Base-by-base conservation (phyloP, 805 yeast genomes). In the Sugiyamaella qingdaonensis region DNA sequence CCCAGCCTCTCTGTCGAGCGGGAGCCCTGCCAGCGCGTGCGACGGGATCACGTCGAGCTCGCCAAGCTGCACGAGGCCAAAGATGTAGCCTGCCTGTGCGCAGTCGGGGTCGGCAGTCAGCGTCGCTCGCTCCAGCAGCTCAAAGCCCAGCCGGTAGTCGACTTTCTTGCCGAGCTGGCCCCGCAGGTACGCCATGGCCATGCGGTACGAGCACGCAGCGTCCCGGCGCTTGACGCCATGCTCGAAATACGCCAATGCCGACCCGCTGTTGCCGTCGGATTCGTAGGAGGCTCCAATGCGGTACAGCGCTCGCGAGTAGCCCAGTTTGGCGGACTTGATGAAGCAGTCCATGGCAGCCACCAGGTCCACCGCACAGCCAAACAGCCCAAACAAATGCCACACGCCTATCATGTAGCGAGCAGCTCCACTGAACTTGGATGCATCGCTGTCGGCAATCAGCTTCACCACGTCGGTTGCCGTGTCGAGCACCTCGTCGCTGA, bases 141-240 rank as follows among this genome's bases (percentile, higher is more conserved):
- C 53, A 39, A 48, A 54, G 1, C 69, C 74, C 24, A 46, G 37
- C 7, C 46, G 49, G 4, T 37, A 34, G 53, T 72, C 66, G 18
- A 50, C 48, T 8, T 54, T 55, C 44, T 65, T 59, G 10, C 64
- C 64, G 16, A 70, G 57, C 21, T 66, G 66, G 42, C 73, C 73
- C 42, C 60, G 57, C 10, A 68, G 51, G 48, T 59, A 49, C 10
- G 71, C 72, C 52, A 70, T 62, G 10, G 68, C 70, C 48, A 71
- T 53, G n/a, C 74, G 52, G 54, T 68, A 73, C 39, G 62, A 58
- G 43, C 74, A 73, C 10, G 73, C 74, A 11, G 73, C 58, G 53
- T 73, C 77, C 9, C 63, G 57, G 4, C 57, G 52, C 29, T 59
- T 61, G 13, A 70, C 68, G 9, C 77, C 77, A 2, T 63, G 62